Evolutionary conservation across 805 yeast species (phyloP).

Genomic region (Brettanomyces nanus): DNA sequence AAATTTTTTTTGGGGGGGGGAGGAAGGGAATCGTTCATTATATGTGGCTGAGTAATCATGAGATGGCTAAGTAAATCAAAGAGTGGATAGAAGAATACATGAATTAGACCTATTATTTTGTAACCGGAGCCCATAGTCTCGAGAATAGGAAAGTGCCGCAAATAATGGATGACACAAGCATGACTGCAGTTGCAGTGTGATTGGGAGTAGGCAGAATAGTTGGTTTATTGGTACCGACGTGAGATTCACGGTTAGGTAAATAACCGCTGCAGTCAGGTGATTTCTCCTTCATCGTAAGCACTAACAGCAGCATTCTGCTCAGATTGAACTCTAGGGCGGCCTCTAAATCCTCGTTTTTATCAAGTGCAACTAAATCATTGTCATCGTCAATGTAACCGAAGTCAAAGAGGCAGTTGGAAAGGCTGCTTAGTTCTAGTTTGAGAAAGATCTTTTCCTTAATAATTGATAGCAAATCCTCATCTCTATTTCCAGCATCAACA

Average conservation of each 20-base stretch:
- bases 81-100: no score
- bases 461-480: constrained; percentile 5
- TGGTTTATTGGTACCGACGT: no score
- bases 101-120: no score
- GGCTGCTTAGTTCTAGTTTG: constrained; percentile 17
- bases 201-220: no score
- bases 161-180: background rate
- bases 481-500: constrained; percentile 5
- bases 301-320: constrained; percentile 7
- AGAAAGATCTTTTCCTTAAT: constrained; percentile 12
- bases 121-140: background rate
- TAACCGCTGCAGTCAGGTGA: background rate
- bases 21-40: background rate
- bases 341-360: constrained; percentile 28
- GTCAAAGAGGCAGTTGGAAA: constrained; percentile 15
- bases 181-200: background rate
- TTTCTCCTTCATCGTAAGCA: constrained; percentile 10
- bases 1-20: background rate
- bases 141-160: background rate
- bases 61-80: no score
- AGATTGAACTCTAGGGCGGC: constrained; percentile 13
- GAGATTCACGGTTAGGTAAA: background rate
- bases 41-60: no score
- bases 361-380: constrained; percentile 27
- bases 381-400: constrained; percentile 33